Evolutionary conservation across 2,329 filamentous ascomycete genomes (phyloP), one percentile per base, ranked within the genome.

Genomic region (Pyricularia pennisetigena): DNA sequence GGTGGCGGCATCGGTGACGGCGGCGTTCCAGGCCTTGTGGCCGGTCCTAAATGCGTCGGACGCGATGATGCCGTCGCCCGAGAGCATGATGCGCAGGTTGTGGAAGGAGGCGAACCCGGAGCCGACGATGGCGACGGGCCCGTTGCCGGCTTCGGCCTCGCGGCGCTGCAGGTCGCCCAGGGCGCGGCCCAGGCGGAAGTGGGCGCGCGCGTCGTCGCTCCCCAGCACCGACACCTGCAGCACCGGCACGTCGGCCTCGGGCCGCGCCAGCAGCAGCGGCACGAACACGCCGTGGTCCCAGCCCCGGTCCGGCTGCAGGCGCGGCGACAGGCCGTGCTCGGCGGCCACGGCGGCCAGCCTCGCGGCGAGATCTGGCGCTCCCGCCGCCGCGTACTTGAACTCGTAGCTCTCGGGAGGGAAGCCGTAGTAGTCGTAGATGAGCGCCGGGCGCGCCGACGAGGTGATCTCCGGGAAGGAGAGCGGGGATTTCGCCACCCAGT

Each of bases 231-330:
- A 85, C 68, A 88, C 72, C 73, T 87, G 85, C n/a, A 88, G 78
- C 32, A 88, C 78, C 65, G 86, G 85, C 2, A 85, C 74, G 68
- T 80, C 76, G 71, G 84, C 85, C 61, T 77, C 72, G 24, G 86
- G 85, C 68, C 82, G 76, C 71, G 85, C 81, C 62, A 88, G 82
- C 64, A 82, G 78, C 76, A 88, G 78, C 7, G 85, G 85, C 29
- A 88, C 76, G 74, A 87, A 88, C 69, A 88, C 84, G 76, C 85
- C 86, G 73, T 88, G 86, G 73, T 88, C 85, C 85, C 85, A 88
- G 69, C 82, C 79, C 77, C 82, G 79, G 68, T 75, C 67, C 16
- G 68, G 70, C 70, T 84, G 78, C 14, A 83, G 75, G 14, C 70
- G 70, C 1, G 79, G 75, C 16, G 75, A 71, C 0, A 87, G 74